These are phyloP conservation scores for Epichloe bromicola DNA, from an alignment of 2,329 filamentous ascomycete species.

Conservation along the genomic window DNA sequence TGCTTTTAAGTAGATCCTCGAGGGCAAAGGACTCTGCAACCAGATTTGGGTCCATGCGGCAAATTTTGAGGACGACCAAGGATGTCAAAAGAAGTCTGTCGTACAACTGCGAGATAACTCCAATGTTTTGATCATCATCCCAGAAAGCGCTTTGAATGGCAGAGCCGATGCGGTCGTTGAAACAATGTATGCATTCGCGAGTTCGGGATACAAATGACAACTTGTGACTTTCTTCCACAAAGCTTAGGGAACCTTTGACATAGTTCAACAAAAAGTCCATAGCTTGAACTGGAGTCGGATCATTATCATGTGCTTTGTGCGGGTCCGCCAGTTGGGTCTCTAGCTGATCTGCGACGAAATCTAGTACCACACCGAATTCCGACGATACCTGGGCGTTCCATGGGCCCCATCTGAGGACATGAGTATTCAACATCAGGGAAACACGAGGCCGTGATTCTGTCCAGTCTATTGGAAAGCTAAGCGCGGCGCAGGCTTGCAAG, in stretches of 20 bases:
- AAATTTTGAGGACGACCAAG: conserved; percentile 29
- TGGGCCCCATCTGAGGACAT: conserved; percentile 37
- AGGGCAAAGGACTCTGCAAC: conserved; percentile 27
- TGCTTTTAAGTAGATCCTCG: conserved; percentile 34
- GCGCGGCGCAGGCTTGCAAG: conserved; percentile 19
- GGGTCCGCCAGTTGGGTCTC: conserved; percentile 8
- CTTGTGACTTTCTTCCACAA: conserved; percentile 21
- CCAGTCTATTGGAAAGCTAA: conserved; percentile 10
- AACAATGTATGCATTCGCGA: conserved; percentile 28
- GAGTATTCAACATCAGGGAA: conserved; percentile 34
- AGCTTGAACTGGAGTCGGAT: conserved; percentile 14
- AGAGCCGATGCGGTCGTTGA: conserved; percentile 21
- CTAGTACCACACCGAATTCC: conserved; percentile 47
- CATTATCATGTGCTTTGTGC: not conserved
- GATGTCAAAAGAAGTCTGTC: conserved; percentile 20
- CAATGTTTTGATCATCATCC: conserved; percentile 1
- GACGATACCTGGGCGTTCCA: conserved; percentile 49
- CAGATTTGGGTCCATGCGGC: conserved; percentile 20
- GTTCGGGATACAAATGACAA: conserved; percentile 31
- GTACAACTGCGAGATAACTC: conserved; percentile 14
- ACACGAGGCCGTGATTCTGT: conserved; percentile 18
- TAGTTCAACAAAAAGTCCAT: conserved; percentile 37
- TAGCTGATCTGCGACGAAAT: conserved; percentile 41
- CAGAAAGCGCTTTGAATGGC: conserved; percentile 6
- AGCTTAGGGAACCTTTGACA: conserved; percentile 28